Percentiles rank a stretch among this genome's conserved stretches.
Conservation (phyloP, 768 basidiomycete species). For the Kockovaella imperatae region DNA sequence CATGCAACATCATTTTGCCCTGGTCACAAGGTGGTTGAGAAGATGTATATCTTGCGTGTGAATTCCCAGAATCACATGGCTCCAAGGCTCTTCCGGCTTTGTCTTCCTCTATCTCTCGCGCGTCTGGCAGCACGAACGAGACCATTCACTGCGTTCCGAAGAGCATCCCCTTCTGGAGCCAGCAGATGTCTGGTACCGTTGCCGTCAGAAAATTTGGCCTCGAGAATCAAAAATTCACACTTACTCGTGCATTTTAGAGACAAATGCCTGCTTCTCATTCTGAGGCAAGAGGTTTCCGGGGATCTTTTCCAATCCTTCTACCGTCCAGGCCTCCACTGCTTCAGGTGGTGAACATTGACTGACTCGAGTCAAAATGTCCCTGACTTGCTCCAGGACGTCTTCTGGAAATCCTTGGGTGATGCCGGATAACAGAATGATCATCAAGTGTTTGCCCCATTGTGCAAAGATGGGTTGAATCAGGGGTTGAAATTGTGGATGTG, state of each 20-base stretch:
- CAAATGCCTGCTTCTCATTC: conserved; percentile 62
- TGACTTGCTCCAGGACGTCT: conserved; percentile 64
- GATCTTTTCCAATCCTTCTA: conserved; percentile 62
- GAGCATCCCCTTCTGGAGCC: conserved; percentile 6
- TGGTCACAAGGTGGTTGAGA: no score
- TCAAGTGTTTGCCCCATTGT: conserved; percentile 58
- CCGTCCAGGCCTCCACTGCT: conserved; percentile 66
- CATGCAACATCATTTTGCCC: no score
- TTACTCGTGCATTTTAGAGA: conserved; percentile 67
- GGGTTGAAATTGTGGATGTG: conserved; percentile 5
- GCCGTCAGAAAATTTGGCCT: not conserved
- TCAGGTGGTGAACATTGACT: conserved; percentile 51
- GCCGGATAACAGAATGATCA: conserved; percentile 64
- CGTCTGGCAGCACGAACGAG: conserved; percentile 30
- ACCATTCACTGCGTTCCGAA: conserved; percentile 26
- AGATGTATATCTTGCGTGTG: no score
- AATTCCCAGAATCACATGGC: no score
- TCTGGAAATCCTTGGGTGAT: conserved; percentile 82
- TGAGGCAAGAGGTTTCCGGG: conserved; percentile 57
- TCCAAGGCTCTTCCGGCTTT: conserved; percentile 31
- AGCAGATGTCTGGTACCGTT: conserved; percentile 14
- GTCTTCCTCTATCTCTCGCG: conserved; percentile 32
- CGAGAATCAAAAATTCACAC: conserved; percentile 36
- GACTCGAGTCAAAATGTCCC: conserved; percentile 63
- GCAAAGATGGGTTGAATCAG: conserved; percentile 44